These are phyloP conservation scores for Rhododendron williamsianum DNA, from an alignment of 148 eudicot genomes.

Conservation along the genomic window DNA sequence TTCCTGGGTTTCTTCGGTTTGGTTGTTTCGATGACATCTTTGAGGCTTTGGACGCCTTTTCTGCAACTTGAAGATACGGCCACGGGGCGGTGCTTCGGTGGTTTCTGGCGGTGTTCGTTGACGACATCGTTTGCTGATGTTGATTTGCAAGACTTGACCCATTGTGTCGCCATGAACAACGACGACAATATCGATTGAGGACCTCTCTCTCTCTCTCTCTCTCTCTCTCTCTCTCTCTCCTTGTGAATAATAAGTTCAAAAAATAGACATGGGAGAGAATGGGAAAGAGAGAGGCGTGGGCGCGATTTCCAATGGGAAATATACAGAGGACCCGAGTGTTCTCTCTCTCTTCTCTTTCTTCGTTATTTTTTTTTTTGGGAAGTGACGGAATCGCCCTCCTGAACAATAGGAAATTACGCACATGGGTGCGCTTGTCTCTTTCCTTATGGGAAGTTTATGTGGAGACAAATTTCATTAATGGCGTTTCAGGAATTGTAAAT, in stretches of 20 bases:
- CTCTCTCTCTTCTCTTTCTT: too few relatives aligned
- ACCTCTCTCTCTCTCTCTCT: neutral
- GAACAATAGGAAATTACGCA: neutral
- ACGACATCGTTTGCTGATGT: slow-evolving; percentile 73
- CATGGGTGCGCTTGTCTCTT: neutral
- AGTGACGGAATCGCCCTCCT: slow-evolving; percentile 14
- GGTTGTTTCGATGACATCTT: slow-evolving; percentile 48
- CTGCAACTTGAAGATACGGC: slow-evolving; percentile 46
- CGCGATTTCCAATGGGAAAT: neutral
- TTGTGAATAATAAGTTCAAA: neutral
- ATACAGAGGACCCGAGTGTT: neutral
- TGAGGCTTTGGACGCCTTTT: slow-evolving; percentile 45
- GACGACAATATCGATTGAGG: neutral
- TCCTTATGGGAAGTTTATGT: neutral
- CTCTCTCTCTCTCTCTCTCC: neutral
- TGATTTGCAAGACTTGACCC: slow-evolving; percentile 93
- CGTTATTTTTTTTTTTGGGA: neutral
- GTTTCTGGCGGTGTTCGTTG: slow-evolving; percentile 11
- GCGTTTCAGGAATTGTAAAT: too few relatives aligned
- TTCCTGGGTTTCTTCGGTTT: slow-evolving; percentile 19
- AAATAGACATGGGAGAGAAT: slow-evolving; percentile 15
- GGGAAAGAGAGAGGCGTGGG: neutral
- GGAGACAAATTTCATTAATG: neutral
- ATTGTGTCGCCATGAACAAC: slow-evolving; percentile 58
- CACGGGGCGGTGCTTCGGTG: slow-evolving; percentile 15